These are phyloP conservation scores for Botrytis aclada DNA, from an alignment of 2,329 filamentous ascomycete genomes.

Conservation along the genomic window DNA sequence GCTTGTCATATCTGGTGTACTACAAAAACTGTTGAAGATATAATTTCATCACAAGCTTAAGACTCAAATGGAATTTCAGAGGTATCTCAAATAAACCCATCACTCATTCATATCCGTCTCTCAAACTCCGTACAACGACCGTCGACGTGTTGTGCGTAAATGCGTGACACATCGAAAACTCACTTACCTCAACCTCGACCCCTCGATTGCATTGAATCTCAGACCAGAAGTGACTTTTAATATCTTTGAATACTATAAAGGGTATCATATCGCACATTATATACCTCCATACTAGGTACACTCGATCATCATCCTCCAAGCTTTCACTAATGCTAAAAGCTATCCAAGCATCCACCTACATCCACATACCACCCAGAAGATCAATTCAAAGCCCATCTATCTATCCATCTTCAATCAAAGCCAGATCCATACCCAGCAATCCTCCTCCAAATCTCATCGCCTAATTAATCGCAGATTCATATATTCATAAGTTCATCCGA, in stretches of 20 bases:
- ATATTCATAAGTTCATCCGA: not conserved
- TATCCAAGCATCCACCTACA: not conserved
- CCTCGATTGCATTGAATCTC: not conserved
- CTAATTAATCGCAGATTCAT: not conserved
- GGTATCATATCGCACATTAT: not conserved
- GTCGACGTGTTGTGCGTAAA: no score
- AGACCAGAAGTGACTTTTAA: not conserved
- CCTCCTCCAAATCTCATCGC: not conserved
- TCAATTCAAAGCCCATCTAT: not conserved
- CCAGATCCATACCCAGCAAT: not conserved
- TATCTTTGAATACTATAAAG: not conserved
- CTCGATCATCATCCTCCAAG: not conserved
- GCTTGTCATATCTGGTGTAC: no score
- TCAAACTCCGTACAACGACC: not conserved
- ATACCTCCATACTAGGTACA: not conserved
- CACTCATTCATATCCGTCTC: not conserved
- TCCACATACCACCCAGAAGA: not conserved
- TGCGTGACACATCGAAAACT: not conserved
- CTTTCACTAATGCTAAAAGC: not conserved
- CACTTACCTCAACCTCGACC: not conserved
- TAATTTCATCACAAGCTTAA: not conserved
- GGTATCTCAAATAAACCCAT: no score
- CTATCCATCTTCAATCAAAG: not conserved
- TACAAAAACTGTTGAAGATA: no score
- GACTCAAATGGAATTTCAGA: fast-evolving